Conservation (phyloP, 1,284 basidiomycete species). For the Chiua sp. region DNA sequence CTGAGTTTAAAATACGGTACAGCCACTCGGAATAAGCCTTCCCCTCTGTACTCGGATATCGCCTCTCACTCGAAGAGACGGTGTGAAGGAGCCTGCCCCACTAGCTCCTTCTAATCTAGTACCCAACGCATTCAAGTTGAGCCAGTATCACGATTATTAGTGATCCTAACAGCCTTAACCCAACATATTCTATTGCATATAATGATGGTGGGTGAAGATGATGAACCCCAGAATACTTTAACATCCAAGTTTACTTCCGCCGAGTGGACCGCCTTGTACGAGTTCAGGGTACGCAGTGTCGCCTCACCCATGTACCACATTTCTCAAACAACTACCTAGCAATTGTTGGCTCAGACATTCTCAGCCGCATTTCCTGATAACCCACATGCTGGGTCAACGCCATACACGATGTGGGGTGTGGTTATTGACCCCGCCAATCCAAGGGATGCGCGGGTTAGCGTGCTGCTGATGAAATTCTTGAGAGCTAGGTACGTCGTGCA, state of each 20-base stretch:
- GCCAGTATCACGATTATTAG: no score
- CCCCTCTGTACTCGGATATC: no score
- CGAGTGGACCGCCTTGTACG: constrained; percentile 72
- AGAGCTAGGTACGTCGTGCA: constrained; percentile 63
- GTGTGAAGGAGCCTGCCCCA: no score
- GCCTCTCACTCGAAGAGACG: no score
- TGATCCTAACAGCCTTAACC: no score
- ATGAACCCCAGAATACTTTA: constrained; percentile 69
- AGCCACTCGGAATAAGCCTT: no score
- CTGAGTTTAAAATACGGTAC: no score
- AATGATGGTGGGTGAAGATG: constrained; percentile 3
- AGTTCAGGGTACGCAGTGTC: constrained; percentile 56
- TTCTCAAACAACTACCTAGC: constrained; percentile 40
- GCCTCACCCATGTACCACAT: not conserved
- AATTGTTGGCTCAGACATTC: constrained; percentile 61
- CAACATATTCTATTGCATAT: not conserved
- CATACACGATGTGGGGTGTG: constrained; percentile 74
- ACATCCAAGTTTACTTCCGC: constrained; percentile 69
- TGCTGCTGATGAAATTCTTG: constrained; percentile 79
- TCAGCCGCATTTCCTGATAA: constrained; percentile 49
- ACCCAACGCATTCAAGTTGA: no score
- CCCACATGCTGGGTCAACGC: constrained; percentile 49
- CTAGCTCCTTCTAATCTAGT: no score
- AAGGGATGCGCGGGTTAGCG: constrained; percentile 65
- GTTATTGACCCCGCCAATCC: constrained; percentile 59